A percentile compares a stretch with the other conserved stretches of the same genome.
Conservation (phyloP, 1,284 basidiomycete species). For the Pseudozyma sp. region DNA sequence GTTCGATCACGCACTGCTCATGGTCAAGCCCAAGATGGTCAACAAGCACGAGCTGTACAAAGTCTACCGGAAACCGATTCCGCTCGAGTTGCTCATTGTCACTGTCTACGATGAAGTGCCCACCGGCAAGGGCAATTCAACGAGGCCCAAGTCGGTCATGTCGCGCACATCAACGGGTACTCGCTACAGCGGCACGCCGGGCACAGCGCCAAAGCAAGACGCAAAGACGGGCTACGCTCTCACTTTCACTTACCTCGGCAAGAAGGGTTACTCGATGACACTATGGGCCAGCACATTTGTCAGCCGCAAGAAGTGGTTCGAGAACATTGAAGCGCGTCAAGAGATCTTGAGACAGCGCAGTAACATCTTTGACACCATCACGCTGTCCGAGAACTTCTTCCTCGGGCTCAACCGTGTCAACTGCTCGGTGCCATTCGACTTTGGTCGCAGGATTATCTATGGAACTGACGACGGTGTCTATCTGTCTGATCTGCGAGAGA, state of each 20-base stretch:
- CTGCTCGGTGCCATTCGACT: constrained; percentile 91
- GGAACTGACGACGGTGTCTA: constrained; percentile 98
- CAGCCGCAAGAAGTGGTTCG: constrained; percentile 92
- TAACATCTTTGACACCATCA: constrained; percentile 85
- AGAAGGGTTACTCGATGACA: constrained; percentile 91
- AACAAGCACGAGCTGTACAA: constrained; percentile 92
- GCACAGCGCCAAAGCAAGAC: constrained; percentile 73
- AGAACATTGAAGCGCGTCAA: constrained; percentile 90
- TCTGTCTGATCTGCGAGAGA: constrained; percentile 83
- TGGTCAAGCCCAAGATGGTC: constrained; percentile 88
- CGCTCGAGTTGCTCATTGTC: constrained; percentile 89
- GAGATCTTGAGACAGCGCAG: constrained; percentile 84
- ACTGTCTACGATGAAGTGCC: constrained; percentile 80
- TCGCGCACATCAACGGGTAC: constrained; percentile 70
- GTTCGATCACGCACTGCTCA: constrained; percentile 95
- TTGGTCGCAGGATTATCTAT: constrained; percentile 89
- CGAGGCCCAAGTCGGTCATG: constrained; percentile 72
- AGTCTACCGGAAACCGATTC: constrained; percentile 96
- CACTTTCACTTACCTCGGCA: constrained; percentile 91
- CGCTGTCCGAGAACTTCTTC: constrained; percentile 89
- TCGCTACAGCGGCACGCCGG: constrained; percentile 63
- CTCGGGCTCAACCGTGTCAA: constrained; percentile 80
- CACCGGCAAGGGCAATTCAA: constrained; percentile 58
- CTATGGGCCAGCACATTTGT: constrained; percentile 91
- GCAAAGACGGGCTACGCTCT: constrained; percentile 90